Evolutionary conservation across 306 rosid genomes (phyloP).

Genomic region (Parietaria judaica): DNA sequence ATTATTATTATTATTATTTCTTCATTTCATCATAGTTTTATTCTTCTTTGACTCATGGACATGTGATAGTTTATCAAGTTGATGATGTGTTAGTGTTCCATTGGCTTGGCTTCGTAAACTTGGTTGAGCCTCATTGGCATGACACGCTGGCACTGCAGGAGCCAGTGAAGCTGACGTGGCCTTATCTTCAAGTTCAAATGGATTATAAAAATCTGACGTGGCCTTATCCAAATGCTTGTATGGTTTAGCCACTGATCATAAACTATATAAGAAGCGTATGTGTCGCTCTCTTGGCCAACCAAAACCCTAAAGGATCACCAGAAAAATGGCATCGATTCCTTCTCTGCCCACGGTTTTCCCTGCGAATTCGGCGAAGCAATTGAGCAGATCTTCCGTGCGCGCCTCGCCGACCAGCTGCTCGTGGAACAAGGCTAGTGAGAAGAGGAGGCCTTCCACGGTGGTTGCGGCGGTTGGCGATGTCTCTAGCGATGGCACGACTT

Average conservation of each 20-base stretch:
- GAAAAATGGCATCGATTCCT: conserved; percentile 41
- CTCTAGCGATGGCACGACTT: conserved; percentile 50
- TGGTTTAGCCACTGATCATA: background rate
- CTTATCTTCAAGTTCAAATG: conserved; percentile 41
- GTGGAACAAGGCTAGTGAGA: conserved; percentile 20
- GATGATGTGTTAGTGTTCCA: too few relatives aligned
- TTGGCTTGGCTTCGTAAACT: too few relatives aligned
- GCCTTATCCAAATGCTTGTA: conserved; percentile 44
- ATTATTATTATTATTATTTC: too few relatives aligned
- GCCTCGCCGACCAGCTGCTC: conserved; percentile 16
- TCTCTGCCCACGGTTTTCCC: conserved; percentile 30
- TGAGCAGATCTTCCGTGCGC: background rate
- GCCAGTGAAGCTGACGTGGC: conserved; percentile 18
- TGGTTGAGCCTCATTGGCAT: background rate
- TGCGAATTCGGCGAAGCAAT: conserved; percentile 15
- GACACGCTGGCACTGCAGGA: background rate
- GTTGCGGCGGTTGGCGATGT: conserved; percentile 85
- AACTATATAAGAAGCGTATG: background rate
- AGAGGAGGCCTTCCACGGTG: conserved; percentile 32
- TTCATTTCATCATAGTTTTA: too few relatives aligned
- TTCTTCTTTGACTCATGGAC: too few relatives aligned
- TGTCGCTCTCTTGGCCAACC: conserved; percentile 23
- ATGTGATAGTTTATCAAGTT: too few relatives aligned
- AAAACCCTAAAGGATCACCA: background rate
- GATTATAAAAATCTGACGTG: conserved; percentile 35